phyloP scores from a whole-genome alignment of 352 stramenopile species.

The Phytophthora rubi region DNA sequence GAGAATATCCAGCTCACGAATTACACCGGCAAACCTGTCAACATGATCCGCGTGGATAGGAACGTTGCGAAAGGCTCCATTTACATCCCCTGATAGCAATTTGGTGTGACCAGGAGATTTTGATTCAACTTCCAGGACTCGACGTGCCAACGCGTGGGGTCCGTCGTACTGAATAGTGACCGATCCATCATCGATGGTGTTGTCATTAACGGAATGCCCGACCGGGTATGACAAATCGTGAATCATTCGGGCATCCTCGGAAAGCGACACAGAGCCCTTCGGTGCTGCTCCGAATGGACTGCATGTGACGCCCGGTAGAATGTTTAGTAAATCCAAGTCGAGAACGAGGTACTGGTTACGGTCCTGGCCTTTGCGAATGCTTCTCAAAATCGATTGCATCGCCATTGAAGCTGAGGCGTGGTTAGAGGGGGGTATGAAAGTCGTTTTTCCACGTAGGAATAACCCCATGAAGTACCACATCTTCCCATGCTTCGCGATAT shows the following conservation, averaged over 20 bases:
- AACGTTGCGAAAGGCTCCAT: constrained; percentile 12
- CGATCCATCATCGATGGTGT: constrained; percentile 9
- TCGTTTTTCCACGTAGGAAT: neutral
- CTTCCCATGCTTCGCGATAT: constrained; percentile 12
- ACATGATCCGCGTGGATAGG: constrained; percentile 15
- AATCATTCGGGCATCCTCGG: neutral
- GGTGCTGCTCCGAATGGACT: neutral
- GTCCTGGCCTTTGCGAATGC: neutral
- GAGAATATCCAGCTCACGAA: constrained; percentile 8
- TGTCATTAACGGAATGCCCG: constrained; percentile 8
- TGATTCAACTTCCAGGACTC: constrained; percentile 19
- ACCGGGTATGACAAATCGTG: neutral
- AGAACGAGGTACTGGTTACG: neutral
- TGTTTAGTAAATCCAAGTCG: neutral
- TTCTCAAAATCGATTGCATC: neutral
- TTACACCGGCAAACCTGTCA: constrained; percentile 15
- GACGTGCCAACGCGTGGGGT: neutral
- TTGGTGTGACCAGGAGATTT: constrained; percentile 21
- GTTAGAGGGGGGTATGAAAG: neutral
- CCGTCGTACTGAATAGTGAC: constrained; percentile 2
- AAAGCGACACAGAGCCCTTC: neutral
- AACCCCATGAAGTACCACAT: constrained; percentile 10
- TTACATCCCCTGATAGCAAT: constrained; percentile 19
- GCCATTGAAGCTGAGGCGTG: neutral
- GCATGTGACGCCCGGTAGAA: neutral